phyloP scores from a whole-genome alignment of 331 rosid genomes.

The Dryas integrifolia region DNA sequence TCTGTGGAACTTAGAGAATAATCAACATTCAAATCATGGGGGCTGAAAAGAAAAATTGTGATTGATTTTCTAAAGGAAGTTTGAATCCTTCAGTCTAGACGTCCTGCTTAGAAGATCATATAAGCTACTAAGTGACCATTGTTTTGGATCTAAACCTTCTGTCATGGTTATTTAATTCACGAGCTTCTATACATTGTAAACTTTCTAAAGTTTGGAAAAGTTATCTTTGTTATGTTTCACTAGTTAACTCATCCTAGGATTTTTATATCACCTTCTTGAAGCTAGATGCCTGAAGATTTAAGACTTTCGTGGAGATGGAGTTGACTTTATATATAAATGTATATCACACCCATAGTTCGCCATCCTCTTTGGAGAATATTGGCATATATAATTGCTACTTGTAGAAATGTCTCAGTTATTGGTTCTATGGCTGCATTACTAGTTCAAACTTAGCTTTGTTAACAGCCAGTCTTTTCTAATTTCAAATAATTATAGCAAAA shows the following conservation, averaged over 20 bases:
- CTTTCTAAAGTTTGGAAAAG: neutral
- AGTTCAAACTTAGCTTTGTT: neutral
- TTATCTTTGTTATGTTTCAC: neutral
- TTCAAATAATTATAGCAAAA: neutral
- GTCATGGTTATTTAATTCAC: neutral
- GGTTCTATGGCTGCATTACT: too few relatives aligned
- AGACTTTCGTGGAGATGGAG: too few relatives aligned
- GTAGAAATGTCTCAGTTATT: too few relatives aligned
- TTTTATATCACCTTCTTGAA: neutral
- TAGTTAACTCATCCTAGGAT: neutral
- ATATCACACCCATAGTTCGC: too few relatives aligned
- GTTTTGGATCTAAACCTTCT: neutral
- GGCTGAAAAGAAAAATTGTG: neutral
- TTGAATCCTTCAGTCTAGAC: neutral
- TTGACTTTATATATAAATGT: too few relatives aligned
- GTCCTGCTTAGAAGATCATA: neutral
- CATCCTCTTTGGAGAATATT: too few relatives aligned
- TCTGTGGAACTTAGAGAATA: neutral
- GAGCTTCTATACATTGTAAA: neutral
- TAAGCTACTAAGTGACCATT: neutral
- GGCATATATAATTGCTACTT: too few relatives aligned
- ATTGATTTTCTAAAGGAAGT: neutral
- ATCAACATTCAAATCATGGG: too few relatives aligned
- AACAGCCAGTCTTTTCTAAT: neutral
- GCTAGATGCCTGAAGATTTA: too few relatives aligned